Evolutionary conservation across 257 asterid species (phyloP).

Genomic region (Solanum acaule): DNA sequence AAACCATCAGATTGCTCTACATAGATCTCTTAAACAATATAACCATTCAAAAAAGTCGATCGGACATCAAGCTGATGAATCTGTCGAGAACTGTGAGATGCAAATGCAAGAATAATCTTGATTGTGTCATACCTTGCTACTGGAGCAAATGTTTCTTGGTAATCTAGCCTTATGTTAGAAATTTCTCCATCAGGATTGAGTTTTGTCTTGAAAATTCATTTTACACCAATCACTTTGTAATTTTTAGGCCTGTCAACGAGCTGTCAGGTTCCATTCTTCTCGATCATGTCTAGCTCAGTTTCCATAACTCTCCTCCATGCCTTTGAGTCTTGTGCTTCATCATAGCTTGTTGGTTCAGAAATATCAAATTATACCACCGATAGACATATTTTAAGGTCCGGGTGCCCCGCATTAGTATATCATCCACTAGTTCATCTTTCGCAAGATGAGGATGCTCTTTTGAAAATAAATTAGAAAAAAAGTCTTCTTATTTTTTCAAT

Average conservation of each 20-base stretch:
- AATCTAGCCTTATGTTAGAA: background rate
- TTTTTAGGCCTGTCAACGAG: background rate
- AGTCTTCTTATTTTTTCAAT: background rate
- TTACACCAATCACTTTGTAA: background rate
- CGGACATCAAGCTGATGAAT: background rate
- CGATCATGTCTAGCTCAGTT: background rate
- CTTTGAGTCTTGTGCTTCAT: background rate
- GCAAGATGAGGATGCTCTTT: background rate
- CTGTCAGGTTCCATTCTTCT: background rate
- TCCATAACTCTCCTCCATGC: background rate
- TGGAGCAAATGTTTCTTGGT: background rate
- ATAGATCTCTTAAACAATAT: no score
- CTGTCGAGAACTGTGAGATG: background rate
- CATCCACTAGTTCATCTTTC: background rate
- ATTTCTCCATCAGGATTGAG: background rate
- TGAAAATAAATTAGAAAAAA: background rate
- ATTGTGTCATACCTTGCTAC: background rate
- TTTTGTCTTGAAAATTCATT: background rate
- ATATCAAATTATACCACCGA: background rate
- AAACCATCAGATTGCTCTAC: background rate
- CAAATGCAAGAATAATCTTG: background rate
- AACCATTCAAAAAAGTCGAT: background rate
- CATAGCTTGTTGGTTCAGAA: background rate
- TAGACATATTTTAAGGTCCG: background rate
- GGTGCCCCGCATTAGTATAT: background rate